phyloP scores from a whole-genome alignment of 441 rosid genomes.

The Manihot esculenta region DNA sequence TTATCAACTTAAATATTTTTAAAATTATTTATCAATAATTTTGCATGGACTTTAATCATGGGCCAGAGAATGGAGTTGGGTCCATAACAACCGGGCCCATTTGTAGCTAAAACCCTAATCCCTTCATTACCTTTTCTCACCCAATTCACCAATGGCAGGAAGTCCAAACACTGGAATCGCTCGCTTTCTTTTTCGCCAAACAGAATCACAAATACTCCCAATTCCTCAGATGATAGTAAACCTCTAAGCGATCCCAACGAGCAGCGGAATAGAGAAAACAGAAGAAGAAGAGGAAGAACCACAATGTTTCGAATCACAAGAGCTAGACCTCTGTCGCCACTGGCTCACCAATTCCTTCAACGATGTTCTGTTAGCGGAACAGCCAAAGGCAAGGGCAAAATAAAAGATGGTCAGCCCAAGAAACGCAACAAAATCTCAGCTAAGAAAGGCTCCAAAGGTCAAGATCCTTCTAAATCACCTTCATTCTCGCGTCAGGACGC shows the following conservation, averaged over 20 bases:
- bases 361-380: slow-evolving; percentile 75
- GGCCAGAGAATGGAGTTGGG: neutral
- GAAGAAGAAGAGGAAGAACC: neutral
- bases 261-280: no score
- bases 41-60: no score
- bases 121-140: neutral
- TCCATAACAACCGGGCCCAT: neutral
- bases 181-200: neutral
- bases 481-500: slow-evolving; percentile 22
- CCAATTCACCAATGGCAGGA: no score
- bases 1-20: no score
- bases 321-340: slow-evolving; percentile 38
- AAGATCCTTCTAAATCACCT: slow-evolving; percentile 13
- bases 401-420: slow-evolving; percentile 52
- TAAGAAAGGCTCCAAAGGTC: slow-evolving; percentile 41
- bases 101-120: neutral
- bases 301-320: slow-evolving; percentile 54
- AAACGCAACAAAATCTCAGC: slow-evolving; percentile 60
- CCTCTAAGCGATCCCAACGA: no score
- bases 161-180: no score
- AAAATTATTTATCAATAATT: no score
- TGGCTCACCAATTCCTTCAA: slow-evolving; percentile 50
- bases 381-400: slow-evolving; percentile 74
- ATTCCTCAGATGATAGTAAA: no score
- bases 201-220: no score